Evolutionary conservation across 2,329 filamentous ascomycete genomes (phyloP).

Genomic region (Coleophoma eucalyptorum): DNA sequence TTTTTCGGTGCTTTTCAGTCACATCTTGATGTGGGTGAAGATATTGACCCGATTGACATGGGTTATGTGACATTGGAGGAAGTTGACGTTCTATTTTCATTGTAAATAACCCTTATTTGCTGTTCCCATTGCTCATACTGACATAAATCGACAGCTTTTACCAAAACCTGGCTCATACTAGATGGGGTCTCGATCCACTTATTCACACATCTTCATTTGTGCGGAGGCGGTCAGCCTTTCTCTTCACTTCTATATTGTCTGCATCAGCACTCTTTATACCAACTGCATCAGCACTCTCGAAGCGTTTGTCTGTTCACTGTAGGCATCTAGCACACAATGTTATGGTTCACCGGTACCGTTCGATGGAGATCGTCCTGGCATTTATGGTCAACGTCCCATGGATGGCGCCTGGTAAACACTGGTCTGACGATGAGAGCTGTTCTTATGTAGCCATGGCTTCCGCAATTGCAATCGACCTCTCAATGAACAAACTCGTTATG

Average conservation of each 20-base stretch:
- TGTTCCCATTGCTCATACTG: conserved; percentile 2
- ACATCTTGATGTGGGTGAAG: conserved; percentile 57
- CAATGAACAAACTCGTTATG: conserved; percentile 65
- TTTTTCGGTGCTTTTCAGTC: conserved; percentile 66
- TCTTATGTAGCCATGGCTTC: conserved; percentile 67
- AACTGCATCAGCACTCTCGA: conserved; percentile 59
- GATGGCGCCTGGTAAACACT: conserved; percentile 66
- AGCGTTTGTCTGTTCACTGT: conserved; percentile 60
- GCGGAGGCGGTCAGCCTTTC: conserved; percentile 62
- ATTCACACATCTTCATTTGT: conserved; percentile 65
- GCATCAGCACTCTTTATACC: conserved; percentile 66
- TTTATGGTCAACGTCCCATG: conserved; percentile 76
- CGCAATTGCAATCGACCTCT: conserved; percentile 66
- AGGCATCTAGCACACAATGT: conserved; percentile 59
- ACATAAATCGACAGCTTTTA: conserved; percentile 50
- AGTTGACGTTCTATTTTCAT: conserved; percentile 59
- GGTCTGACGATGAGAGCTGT: conserved; percentile 70
- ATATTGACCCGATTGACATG: conserved; percentile 66
- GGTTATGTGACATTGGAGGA: conserved; percentile 65
- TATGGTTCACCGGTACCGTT: conserved; percentile 58
- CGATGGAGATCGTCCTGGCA: conserved; percentile 69
- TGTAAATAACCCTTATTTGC: conserved; percentile 40
- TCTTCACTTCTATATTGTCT: conserved; percentile 68
- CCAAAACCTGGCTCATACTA: conserved; percentile 65
- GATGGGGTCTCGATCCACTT: conserved; percentile 68